These are phyloP conservation scores for Fusarium tricinctum DNA, from an alignment of 2,329 filamentous ascomycete genomes.

Conservation along the genomic window DNA sequence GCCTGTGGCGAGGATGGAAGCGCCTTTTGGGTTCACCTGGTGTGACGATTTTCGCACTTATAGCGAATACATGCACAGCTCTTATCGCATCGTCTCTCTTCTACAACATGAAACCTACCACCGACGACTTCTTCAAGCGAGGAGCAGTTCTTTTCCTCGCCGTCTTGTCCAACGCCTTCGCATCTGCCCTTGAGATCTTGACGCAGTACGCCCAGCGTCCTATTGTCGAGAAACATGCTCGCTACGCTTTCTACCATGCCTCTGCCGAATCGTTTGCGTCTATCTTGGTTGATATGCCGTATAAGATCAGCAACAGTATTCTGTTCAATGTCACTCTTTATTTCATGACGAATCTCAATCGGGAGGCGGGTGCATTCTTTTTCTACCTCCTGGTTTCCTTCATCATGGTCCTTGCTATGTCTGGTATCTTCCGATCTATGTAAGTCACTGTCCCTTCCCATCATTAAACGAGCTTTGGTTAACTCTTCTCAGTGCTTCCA, in stretches of 20 bases:
- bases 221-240: conserved; percentile 58
- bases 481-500: conserved; percentile 40
- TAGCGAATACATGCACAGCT: conserved; percentile 23
- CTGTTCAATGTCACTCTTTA: conserved; percentile 63
- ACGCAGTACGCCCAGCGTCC: conserved; percentile 56
- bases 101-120: conserved; percentile 39
- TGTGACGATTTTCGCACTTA: conserved; percentile 28
- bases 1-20: conserved; percentile 58
- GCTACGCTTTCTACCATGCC: conserved; percentile 58
- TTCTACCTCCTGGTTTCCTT: conserved; percentile 63
- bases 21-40: conserved; percentile 54
- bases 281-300: conserved; percentile 60
- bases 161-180: conserved; percentile 66
- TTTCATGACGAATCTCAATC: conserved; percentile 63
- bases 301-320: conserved; percentile 58
- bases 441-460: conserved; percentile 31
- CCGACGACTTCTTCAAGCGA: conserved; percentile 47
- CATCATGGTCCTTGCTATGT: conserved; percentile 72
- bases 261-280: conserved; percentile 55
- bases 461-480: not conserved
- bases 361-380: conserved; percentile 62
- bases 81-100: conserved; percentile 40
- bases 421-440: conserved; percentile 68
- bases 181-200: conserved; percentile 55
- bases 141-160: conserved; percentile 67